A percentile compares a stretch with the other conserved stretches of the same genome.
Conservation (phyloP, 768 basidiomycete genomes). For the Tulasnella sp. region DNA sequence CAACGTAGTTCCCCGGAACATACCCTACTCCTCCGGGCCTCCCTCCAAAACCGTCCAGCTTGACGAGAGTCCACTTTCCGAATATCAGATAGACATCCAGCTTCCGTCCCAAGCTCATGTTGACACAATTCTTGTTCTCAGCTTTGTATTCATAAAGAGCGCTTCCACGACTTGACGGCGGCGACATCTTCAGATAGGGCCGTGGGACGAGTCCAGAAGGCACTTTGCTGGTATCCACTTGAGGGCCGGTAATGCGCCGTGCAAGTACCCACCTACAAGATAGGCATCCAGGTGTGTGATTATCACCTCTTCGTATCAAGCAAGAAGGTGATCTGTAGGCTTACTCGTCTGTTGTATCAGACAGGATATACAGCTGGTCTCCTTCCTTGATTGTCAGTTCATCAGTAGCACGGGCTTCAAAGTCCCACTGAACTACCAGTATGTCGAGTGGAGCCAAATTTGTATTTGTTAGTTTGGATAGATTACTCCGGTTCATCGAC, state of each 20-base stretch:
- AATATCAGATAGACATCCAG: background rate
- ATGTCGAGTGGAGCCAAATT: background rate
- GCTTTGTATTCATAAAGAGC: background rate
- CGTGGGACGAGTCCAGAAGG: background rate
- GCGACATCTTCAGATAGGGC: background rate
- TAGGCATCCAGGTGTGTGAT: background rate
- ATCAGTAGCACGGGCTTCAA: background rate
- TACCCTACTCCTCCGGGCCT: background rate
- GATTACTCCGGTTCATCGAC: background rate
- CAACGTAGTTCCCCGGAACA: background rate
- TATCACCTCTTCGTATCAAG: background rate
- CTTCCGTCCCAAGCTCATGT: background rate
- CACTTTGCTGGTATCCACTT: background rate
- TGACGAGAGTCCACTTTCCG: background rate
- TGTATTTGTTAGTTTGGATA: background rate
- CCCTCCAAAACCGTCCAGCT: background rate
- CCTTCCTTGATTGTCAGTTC: background rate
- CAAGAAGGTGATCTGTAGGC: background rate
- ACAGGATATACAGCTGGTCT: background rate
- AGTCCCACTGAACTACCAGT: background rate
- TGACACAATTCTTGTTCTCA: background rate
- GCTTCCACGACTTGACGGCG: background rate
- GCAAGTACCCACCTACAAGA: background rate
- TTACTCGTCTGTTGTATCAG: background rate
- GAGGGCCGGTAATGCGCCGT: background rate